Evolutionary conservation across 345 rosid genomes (phyloP).

Genomic region (Dovyalis caffra): DNA sequence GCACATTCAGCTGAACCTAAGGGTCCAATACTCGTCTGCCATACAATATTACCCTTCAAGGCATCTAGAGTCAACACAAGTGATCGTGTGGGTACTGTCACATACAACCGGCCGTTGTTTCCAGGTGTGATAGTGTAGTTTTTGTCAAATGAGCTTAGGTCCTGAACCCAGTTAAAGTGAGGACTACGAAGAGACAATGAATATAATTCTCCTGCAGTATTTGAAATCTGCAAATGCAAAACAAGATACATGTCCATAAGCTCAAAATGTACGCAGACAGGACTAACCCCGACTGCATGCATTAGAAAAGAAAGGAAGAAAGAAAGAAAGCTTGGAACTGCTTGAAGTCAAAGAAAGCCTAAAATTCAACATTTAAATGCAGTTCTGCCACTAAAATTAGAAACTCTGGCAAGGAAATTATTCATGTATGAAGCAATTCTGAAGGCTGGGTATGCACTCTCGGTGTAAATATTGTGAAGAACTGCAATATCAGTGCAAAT

Average conservation of each 20-base stretch:
- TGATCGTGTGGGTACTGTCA: conserved; percentile 49
- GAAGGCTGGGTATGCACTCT: too few relatives aligned
- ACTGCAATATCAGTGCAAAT: too few relatives aligned
- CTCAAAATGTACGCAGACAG: background rate
- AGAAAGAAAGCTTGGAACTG: background rate
- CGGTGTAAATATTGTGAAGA: too few relatives aligned
- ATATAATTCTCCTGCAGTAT: conserved; percentile 71
- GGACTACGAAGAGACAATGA: conserved; percentile 65
- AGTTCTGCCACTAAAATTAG: background rate
- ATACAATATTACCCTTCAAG: conserved; percentile 59
- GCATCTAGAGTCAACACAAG: conserved; percentile 61
- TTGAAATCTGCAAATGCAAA: conserved; percentile 56
- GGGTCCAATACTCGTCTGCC: conserved; percentile 73
- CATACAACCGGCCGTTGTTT: conserved; percentile 68
- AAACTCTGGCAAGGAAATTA: background rate
- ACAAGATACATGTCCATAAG: background rate
- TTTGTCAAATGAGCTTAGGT: conserved; percentile 59
- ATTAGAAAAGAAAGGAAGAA: too few relatives aligned
- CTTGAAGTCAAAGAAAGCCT: too few relatives aligned
- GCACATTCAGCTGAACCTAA: conserved; percentile 40
- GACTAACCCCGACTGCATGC: background rate
- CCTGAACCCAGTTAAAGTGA: conserved; percentile 71
- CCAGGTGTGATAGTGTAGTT: conserved; percentile 64
- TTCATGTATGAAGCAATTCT: too few relatives aligned
- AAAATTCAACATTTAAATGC: too few relatives aligned